These are phyloP conservation scores for Rhododendron ferrugineum DNA, from an alignment of 148 eudicot genomes.

Conservation along the genomic window DNA sequence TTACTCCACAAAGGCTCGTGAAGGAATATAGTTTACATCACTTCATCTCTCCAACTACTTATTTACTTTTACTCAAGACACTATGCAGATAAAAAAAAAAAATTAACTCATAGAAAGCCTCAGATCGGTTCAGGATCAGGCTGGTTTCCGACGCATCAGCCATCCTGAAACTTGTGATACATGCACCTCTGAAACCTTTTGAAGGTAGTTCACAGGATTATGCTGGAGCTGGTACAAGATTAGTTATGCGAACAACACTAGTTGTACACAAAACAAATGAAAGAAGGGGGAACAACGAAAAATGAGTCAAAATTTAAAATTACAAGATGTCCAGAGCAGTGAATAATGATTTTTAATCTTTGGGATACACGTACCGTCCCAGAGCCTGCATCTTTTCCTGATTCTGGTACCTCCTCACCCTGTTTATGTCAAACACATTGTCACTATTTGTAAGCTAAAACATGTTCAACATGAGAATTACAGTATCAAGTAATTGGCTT, in stretches of 20 bases:
- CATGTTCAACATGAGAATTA: not conserved
- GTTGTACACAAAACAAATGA: not conserved
- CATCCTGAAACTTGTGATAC: not conserved
- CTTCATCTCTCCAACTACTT: not conserved
- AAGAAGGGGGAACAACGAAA: not conserved
- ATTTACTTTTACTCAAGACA: not conserved
- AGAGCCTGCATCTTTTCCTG: conserved; percentile 55
- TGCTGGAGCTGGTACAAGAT: not conserved
- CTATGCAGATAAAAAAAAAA: not conserved
- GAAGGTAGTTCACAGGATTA: not conserved
- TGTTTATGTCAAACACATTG: conserved; percentile 27
- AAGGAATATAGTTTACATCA: not conserved
- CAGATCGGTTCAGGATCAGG: not conserved
- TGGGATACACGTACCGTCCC: conserved; percentile 49
- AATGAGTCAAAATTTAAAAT: not conserved
- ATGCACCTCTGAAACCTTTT: not conserved
- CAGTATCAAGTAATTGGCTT: not conserved
- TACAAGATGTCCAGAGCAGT: not conserved
- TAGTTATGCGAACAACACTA: not conserved
- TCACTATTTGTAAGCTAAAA: conserved; percentile 17
- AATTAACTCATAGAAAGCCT: not conserved
- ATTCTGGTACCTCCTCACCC: conserved; percentile 94
- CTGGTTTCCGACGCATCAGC: not conserved
- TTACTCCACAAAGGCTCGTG: not conserved
- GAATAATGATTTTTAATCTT: not conserved